These are phyloP conservation scores for Ophidiomyces ophidiicola DNA, from an alignment of 2,329 filamentous ascomycete species.

Conservation along the genomic window DNA sequence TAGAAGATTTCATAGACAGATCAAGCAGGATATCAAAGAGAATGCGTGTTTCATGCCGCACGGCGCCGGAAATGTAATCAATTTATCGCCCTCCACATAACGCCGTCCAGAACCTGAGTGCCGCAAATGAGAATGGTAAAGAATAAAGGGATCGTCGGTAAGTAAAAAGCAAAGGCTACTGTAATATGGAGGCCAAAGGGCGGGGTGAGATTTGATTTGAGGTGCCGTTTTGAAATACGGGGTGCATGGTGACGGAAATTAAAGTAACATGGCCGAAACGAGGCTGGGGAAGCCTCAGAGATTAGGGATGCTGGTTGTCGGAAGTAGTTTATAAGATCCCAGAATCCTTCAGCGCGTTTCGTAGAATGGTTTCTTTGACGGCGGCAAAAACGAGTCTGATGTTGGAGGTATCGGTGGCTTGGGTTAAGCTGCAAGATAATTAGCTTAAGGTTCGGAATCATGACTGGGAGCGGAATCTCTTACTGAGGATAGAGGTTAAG, in stretches of 20 bases:
- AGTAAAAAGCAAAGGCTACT: background rate
- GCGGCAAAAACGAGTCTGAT: slow-evolving; percentile 95
- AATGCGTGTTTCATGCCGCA: slow-evolving; percentile 8
- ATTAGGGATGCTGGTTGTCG: background rate
- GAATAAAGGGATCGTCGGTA: background rate
- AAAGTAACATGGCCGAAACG: background rate
- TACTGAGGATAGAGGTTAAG: slow-evolving; percentile 96
- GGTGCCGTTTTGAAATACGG: background rate
- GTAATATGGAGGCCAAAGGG: background rate
- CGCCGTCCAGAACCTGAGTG: slow-evolving; percentile 3
- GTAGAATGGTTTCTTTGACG: slow-evolving; percentile 96
- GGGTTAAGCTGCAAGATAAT: slow-evolving; percentile 60
- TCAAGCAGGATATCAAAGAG: background rate
- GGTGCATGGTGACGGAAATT: background rate
- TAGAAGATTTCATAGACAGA: background rate
- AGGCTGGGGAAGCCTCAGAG: background rate
- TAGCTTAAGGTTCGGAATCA: slow-evolving; percentile 17
- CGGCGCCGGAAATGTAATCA: slow-evolving; percentile 11
- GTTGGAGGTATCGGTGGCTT: slow-evolving; percentile 97
- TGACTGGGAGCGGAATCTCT: slow-evolving; percentile 30
- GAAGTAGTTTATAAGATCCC: slow-evolving; percentile 63
- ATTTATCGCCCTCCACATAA: slow-evolving; percentile 6
- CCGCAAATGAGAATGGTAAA: background rate
- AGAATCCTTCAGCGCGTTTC: slow-evolving; percentile 95
- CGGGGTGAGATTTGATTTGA: background rate